Evolutionary conservation across 768 basidiomycete genomes (phyloP), one percentile per base, ranked within the genome.

Genomic region (Lyophyllum atratum): DNA sequence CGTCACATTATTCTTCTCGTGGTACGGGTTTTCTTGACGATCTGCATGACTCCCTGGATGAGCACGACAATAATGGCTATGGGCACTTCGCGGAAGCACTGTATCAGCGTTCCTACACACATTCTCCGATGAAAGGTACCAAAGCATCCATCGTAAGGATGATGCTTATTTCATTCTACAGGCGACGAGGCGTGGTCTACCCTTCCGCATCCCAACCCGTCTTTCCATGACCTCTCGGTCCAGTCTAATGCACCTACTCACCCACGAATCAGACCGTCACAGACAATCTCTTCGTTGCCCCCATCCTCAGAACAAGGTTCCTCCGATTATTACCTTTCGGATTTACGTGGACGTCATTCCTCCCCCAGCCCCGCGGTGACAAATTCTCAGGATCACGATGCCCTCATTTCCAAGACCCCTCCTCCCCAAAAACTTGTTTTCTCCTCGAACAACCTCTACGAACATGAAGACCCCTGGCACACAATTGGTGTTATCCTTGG

Each of bases 391-490:
- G 25, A 50, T 29, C n/a, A 60, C 10, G 28, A 55, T 29, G 42
- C 21, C n/a, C 14, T 28, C 21, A 31, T 19, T 34, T 34, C 24
- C 39, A 39, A 25, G 26, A 55, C 8, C 1, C 43, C 57, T 49
- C 51, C 51, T 19, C 37, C 33, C 34, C 55, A 33, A 45, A 53
- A 8, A 31, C 49, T 40, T 29, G n/a, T n/a, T 24, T 60, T 56
- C 31, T 14, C 55, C 24, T 52, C 45, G 19, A 31, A 65, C 25
- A 62, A 64, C 44, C 60, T 81, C 3, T 80, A 76, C 52, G 72
- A 77, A 33, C 73, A 76, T 51, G 59, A 67, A 31, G 75, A 80
- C 60, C 80, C 80, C 0, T 81, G 80, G 80, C 68, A 64, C 29
- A 71, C 75, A 5, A 71, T 80, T 24, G 80, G 79, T 12, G 68